Evolutionary conservation across 2,329 filamentous ascomycete genomes (phyloP), one percentile per base, ranked within the genome.

Genomic region (Sordariomycetes sp.): DNA sequence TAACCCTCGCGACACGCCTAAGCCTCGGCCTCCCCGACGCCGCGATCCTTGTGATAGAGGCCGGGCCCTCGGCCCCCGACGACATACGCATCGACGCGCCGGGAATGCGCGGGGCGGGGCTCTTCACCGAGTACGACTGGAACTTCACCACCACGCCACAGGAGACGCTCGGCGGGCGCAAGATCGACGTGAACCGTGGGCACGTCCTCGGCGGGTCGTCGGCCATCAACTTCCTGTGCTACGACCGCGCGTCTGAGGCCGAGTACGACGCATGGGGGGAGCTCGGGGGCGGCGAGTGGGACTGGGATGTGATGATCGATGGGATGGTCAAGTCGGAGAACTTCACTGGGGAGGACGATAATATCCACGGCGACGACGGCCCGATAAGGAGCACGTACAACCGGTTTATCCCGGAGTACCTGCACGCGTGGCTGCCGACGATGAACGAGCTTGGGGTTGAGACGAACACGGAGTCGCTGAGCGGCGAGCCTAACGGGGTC

Each of bases 121-220:
- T 71, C 16, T 65, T 63, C 1, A 60, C 66, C 1, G 53, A 55
- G 3, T 68, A 68, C 55, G 70, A 78, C 61, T 75, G 76, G 68
- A 74, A 72, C 61, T 77, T 78, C 63, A 71, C 73, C 4, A 75
- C 76, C 0, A 65, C 69, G 4, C 67, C 73, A 0, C 76, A 78
- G 55, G 57, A 66, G 1, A 63, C 65, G 16, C 70, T 78, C 4
- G 70, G 72, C 16, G 69, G 70, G 10, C 70, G 75, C 1, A 62
- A 68, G 3, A 71, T 78, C 12, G 60, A 66, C 3, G 74, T 77
- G 50, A 73, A 73, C 25, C 71, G 77, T 8, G 78, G 76, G 32
- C 76, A 76, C 55, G 74, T 78, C 0, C 68, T 81, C 0, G 78
- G 78, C 5, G 79, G 78, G 11, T 74, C 72, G n/a, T 75, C 69